Evolutionary conservation across 805 yeast genomes (phyloP), one percentile per base, ranked within the genome.

Genomic region (Hanseniaspora meyeri): DNA sequence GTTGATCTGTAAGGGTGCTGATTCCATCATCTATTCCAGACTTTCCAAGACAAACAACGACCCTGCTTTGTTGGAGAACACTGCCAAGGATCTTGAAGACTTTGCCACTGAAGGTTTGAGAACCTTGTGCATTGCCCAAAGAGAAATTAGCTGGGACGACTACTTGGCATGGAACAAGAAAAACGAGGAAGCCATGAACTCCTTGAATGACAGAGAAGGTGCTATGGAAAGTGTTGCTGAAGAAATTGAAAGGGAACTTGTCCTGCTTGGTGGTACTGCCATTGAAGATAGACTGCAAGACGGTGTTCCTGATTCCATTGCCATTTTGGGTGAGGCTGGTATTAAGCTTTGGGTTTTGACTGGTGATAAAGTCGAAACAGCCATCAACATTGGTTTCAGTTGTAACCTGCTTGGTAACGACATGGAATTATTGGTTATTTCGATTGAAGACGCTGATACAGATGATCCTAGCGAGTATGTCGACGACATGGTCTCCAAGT

Each of bases 351-450:
- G 95, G 95, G 93, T 86, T 49, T 72, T 86, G 50, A 86, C 95
- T 2, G 95, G 95, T 70, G 95, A 86, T 68, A 85, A 84, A 68
- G 87, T 86, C n/a, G 95, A 86, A 68, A 86, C 95, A 36, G 95
- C 93, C 12, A 85, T 86, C 62, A 86, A 86, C 64, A 86, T 86
- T 72, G 95, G 93, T 3, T 86, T 86, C 65, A 83, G 90, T 1
- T 86, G 95, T 76, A 86, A 86, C 63, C 71, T 86, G 56, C 72
- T 86, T 57, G 83, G 82, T 55, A 83, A 77, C 60, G 86, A 83
- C 49, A 85, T 86, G 95, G 83, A 86, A 62, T 70, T 86, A 29
- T 67, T 86, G 52, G 80, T 86, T 11, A 69, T 85, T 52, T 68
- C 67, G 51, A 60, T 66, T 34, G 71, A 76, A 24, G 83, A 82